A percentile compares a stretch with the other conserved stretches of the same genome.
These are phyloP conservation scores for Cryphonectria radicalis DNA, from an alignment of 2,329 filamentous ascomycete genomes.

Conservation along the genomic window DNA sequence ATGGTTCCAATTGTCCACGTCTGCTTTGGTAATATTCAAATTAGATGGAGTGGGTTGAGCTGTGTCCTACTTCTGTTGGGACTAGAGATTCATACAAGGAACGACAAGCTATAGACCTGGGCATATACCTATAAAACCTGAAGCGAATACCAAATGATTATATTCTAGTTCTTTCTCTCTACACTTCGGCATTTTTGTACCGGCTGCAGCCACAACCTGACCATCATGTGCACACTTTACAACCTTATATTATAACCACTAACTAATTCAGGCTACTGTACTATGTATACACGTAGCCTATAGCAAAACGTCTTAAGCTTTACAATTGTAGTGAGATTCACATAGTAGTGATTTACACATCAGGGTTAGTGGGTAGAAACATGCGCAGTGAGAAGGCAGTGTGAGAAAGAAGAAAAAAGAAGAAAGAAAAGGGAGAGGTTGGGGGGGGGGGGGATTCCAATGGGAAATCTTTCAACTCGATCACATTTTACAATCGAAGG, in stretches of 20 bases:
- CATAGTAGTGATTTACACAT: not conserved
- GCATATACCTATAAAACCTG: not conserved
- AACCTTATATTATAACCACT: not conserved
- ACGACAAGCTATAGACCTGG: not conserved
- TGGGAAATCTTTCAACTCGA: no score
- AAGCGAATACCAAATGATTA: not conserved
- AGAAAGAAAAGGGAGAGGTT: no score
- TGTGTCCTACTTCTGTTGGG: not conserved
- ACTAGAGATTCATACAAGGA: not conserved
- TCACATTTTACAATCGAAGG: not conserved
- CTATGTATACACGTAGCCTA: not conserved
- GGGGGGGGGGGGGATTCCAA: no score
- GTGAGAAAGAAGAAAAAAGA: not conserved
- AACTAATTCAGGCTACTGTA: not conserved
- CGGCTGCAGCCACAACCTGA: not conserved
- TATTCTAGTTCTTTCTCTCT: not conserved
- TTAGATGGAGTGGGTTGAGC: no score
- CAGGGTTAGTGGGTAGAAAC: not conserved
- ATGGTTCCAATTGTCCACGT: not conserved
- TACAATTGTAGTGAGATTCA: not conserved
- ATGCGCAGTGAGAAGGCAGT: not conserved
- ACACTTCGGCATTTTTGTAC: not conserved
- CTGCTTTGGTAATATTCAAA: not conserved
- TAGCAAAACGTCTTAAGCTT: not conserved
- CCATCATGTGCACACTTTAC: not conserved